These are phyloP conservation scores for Phytophthora brassicae DNA, from an alignment of 352 stramenopile species.

Conservation along the genomic window DNA sequence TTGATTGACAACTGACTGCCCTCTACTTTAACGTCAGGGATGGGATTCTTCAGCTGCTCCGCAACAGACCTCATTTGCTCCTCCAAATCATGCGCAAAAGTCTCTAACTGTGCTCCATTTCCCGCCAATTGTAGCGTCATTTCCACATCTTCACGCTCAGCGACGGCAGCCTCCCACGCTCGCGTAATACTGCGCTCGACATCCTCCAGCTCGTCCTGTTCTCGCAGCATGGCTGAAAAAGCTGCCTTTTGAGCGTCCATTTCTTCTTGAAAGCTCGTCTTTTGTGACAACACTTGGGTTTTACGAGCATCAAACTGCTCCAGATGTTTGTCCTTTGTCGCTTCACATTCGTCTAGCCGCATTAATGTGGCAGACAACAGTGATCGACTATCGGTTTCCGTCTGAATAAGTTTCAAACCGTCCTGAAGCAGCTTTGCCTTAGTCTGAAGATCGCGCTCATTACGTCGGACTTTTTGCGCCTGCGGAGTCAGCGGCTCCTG, in stretches of 20 bases:
- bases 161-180: slow-evolving; percentile 40
- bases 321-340: slow-evolving; percentile 40
- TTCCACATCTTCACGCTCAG: slow-evolving; percentile 67
- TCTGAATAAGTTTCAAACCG: slow-evolving; percentile 35
- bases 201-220: slow-evolving; percentile 62
- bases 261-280: slow-evolving; percentile 46
- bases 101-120: slow-evolving; percentile 43
- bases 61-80: slow-evolving; percentile 21
- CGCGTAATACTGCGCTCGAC: slow-evolving; percentile 28
- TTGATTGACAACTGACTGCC: not conserved
- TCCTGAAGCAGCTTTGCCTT: slow-evolving; percentile 32
- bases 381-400: slow-evolving; percentile 35
- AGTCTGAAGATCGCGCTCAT: slow-evolving; percentile 30
- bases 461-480: slow-evolving; percentile 38
- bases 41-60: slow-evolving; percentile 20
- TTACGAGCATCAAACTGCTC: slow-evolving; percentile 33
- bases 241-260: slow-evolving; percentile 60
- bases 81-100: slow-evolving; percentile 30
- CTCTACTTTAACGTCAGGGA: not conserved
- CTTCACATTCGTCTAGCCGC: slow-evolving; percentile 38
- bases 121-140: slow-evolving; percentile 67
- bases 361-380: slow-evolving; percentile 40
- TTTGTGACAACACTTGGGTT: slow-evolving; percentile 36
- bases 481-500: slow-evolving; percentile 52
- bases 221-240: slow-evolving; percentile 39